Base-by-base conservation (phyloP, 2,329 filamentous ascomycete genomes). In the Diaporthe sp. region DNA sequence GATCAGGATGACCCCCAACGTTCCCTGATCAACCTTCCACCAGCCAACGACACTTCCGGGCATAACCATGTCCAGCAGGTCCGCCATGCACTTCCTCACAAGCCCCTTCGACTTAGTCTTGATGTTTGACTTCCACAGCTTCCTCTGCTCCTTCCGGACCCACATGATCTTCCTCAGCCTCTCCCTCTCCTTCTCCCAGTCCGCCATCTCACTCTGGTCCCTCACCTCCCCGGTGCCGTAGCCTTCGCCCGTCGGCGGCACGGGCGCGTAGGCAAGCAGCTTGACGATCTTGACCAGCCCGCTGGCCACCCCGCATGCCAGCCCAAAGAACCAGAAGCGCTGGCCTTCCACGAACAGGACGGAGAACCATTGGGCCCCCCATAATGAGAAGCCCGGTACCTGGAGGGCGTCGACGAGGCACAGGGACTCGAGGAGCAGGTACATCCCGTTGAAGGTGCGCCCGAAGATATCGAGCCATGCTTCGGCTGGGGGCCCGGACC, bases 271-370 rank as follows among this genome's bases (percentile, higher is more conserved):
- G 8, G 83, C 82, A 42, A 84, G 76, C 17, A 86, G 76, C 60
- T 81, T 82, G n/a, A 84, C 75, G 53, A 90, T 80, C 76, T 85
- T 83, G 76, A 90, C 78, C 44, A 86, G 42, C 2, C 85, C 84
- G 34, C 85, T 80, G 3, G 88, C 57, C 0, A 90, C 83, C 0
- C 88, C 90, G 75, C 89, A 88, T 15, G 84, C 84, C 31, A 95
- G 84, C 0, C 89, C 88, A 53, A 92, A 90, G 77, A 94, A 89
- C 94, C 94, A 95, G 82, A 93, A 92, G 71, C 91, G 88, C 83
- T 94, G 91, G 0, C 90, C 90, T 83, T 95, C 92, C 31, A 88
- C 76, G 61, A 90, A 86, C 5, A 93, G 79, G 37, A 77, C 79
- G n/a, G 79, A 79, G 22, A 88, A 87, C 82, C 85, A 80, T 51